A percentile compares a stretch with the other conserved stretches of the same genome.
Conservation (phyloP, 2,329 filamentous ascomycete genomes). For the Huntiella abstrusa region DNA sequence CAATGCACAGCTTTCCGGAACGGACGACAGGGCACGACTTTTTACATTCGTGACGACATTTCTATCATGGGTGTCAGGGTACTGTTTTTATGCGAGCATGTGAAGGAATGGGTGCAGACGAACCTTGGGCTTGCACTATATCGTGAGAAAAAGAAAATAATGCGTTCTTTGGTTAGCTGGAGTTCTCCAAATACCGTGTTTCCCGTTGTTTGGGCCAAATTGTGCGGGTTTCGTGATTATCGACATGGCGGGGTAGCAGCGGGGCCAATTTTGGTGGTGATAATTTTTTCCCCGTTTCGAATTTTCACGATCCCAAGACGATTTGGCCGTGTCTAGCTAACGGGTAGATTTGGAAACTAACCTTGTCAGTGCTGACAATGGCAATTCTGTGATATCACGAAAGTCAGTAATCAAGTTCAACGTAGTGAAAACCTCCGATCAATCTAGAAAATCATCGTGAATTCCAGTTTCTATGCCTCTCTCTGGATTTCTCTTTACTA, state of each 20-base stretch:
- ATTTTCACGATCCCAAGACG: background rate
- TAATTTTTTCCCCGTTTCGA: slow-evolving; percentile 1
- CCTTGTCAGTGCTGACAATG: slow-evolving; percentile 98
- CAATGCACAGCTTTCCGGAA: slow-evolving; percentile 93
- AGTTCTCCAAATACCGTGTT: background rate
- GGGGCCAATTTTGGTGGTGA: slow-evolving; percentile 14
- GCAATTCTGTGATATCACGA: slow-evolving; percentile 51
- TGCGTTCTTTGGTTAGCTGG: slow-evolving; percentile 1
- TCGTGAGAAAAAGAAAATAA: background rate
- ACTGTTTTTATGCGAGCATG: slow-evolving; percentile 12
- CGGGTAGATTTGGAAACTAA: slow-evolving; percentile 24
- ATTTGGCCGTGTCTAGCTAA: background rate
- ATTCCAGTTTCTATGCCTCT: no score
- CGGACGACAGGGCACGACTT: slow-evolving; percentile 96
- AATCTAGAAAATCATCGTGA: no score
- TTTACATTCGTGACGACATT: slow-evolving; percentile 98
- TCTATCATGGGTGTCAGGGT: slow-evolving; percentile 30
- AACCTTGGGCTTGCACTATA: slow-evolving; percentile 76
- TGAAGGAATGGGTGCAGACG: slow-evolving; percentile 10
- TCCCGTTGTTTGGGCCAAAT: background rate
- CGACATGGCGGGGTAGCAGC: slow-evolving; percentile 20
- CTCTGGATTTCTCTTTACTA: slow-evolving; percentile 20
- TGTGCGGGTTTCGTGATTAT: background rate
- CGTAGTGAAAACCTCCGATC: background rate
- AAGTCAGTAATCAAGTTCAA: slow-evolving; percentile 2